Conservation (phyloP, 2,329 filamentous ascomycete species). For the Stachybotrys chlorohalonatus region DNA sequence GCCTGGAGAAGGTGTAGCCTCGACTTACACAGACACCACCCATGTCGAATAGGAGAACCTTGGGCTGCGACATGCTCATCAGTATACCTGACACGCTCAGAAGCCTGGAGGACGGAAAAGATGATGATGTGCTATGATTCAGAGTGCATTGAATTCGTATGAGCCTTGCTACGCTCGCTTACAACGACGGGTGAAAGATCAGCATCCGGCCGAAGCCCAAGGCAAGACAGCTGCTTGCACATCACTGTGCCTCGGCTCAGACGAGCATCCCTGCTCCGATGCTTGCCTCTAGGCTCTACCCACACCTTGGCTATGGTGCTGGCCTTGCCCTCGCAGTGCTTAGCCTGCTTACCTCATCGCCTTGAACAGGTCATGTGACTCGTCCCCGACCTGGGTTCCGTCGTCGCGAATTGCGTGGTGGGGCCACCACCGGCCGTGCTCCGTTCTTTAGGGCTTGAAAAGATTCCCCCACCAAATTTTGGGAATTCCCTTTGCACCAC, state of each 20-base stretch:
- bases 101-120: background rate
- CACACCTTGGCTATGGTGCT: background rate
- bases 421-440: slow-evolving; percentile 10
- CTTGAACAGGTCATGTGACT: slow-evolving; percentile 18
- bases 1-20: background rate
- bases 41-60: slow-evolving; percentile 85
- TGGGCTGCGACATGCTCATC: slow-evolving; percentile 32
- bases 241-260: background rate
- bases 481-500: slow-evolving; percentile 15
- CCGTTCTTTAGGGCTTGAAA: slow-evolving; percentile 28
- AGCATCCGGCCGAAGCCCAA: background rate
- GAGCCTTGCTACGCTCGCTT: background rate
- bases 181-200: background rate
- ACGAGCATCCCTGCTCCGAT: no score
- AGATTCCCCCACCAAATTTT: slow-evolving; percentile 31
- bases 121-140: background rate
- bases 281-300: no score
- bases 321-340: background rate
- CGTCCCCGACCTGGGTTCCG: slow-evolving; percentile 28
- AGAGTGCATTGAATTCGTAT: background rate
- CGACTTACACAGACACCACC: slow-evolving; percentile 87
- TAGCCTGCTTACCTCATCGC: background rate
- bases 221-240: background rate
- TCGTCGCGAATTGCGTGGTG: slow-evolving; percentile 1
- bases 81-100: background rate